Evolutionary conservation across 225 moss, liverwort and hornwort species (phyloP), one percentile per base, ranked within the genome.

Genomic region (Pseudoscleropodium purum): DNA sequence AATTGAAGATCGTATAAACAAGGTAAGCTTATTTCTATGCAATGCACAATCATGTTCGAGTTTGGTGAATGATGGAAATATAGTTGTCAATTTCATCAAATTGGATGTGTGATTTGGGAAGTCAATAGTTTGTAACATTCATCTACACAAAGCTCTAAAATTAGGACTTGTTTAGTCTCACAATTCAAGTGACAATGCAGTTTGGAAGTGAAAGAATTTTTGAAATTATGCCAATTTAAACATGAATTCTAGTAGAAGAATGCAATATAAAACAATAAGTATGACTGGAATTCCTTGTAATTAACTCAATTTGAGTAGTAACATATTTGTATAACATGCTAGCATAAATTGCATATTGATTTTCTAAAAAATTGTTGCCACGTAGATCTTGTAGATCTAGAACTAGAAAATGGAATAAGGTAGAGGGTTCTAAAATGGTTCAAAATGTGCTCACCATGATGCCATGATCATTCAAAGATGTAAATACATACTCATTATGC

Each of bases 1-100:
- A n/a, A n/a, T 88, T 57, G 90, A 92, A 56, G 82, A 85, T 63
- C 34, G 82, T n/a, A 88, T 88, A 43, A 57, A 77, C n/a, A 90
- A 92, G 90, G 90, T 78, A 60, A 60, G 10, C 60, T 60, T 60
- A 41, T 8, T 21, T 56, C 49, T 47, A 17, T 4, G 54, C 59
- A 80, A 80, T 80, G 7, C 5, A 4, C 39, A 26, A 39, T 61
- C 25, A 61, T 59, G 18, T 21, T 5, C 4, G 8, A 52, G 77
- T 24, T 78, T 78, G 24, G 37, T 15, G 47, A 47, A 47, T 47
- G 24, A 37, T 1, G 9, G 36, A 78, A 37, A 37, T 25, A 15
- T 25, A 37, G 25, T 56, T 1, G 1, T 16, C 16, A n/a, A 25
- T 79, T 78, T 37, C 37, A 56, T 78, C 3, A 25, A 14, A 54